phyloP scores from a whole-genome alignment of 352 stramenopile genomes.

The Pythium scleroteichum region DNA sequence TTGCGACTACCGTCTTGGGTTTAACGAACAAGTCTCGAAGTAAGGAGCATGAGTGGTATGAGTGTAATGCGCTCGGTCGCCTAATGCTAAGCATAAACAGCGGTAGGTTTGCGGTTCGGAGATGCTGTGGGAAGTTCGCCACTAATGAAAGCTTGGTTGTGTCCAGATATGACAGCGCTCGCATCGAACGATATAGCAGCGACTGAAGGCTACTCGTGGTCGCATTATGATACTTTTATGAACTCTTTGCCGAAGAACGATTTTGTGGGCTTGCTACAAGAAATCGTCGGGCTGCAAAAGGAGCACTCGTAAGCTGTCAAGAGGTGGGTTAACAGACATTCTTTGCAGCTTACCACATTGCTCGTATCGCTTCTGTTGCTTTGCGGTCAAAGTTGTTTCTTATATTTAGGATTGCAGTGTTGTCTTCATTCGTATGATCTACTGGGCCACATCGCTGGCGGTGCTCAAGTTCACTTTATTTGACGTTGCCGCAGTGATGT shows the following conservation, averaged over 20 bases:
- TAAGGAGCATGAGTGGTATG: conserved; percentile 81
- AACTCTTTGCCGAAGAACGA: conserved; percentile 43
- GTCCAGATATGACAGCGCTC: conserved; percentile 27
- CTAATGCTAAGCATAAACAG: conserved; percentile 55
- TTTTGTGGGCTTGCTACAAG: conserved; percentile 58
- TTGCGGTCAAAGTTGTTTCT: too few species aligned
- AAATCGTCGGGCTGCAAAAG: conserved; percentile 56
- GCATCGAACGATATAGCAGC: conserved; percentile 43
- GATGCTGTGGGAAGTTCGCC: neutral
- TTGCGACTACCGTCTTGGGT: conserved; percentile 70
- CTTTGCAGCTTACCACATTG: too few species aligned
- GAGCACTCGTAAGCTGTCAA: conserved; percentile 9
- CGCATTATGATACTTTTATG: conserved; percentile 73
- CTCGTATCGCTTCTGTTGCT: too few species aligned
- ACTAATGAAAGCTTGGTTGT: conserved; percentile 1
- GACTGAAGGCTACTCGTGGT: conserved; percentile 82
- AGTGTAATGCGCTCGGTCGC: conserved; percentile 70
- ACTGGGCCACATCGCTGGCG: too few species aligned
- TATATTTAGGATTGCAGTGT: too few species aligned
- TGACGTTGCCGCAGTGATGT: too few species aligned
- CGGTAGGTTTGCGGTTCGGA: conserved; percentile 30
- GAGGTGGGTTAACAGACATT: too few species aligned
- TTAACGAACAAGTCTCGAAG: conserved; percentile 74
- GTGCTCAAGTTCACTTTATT: too few species aligned
- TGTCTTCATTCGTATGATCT: too few species aligned